Conservation (phyloP, 306 rosid genomes). For the Vigna angularis region DNA sequence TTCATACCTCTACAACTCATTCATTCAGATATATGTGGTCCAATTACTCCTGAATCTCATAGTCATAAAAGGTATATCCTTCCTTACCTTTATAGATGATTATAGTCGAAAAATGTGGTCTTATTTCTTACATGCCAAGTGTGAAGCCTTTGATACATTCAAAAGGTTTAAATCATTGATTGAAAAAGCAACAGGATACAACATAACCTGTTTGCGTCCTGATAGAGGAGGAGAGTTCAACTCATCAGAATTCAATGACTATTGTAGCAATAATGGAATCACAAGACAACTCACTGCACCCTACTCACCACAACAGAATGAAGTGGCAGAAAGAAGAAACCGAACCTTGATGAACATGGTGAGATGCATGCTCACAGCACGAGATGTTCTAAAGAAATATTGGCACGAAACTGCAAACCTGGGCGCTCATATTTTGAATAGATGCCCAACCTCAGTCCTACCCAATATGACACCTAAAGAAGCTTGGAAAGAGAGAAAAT, state of each 20-base stretch:
- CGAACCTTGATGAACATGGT: neutral
- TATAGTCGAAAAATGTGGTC: neutral
- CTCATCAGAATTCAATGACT: neutral
- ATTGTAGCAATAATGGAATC: neutral
- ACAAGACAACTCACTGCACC: neutral
- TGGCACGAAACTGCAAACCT: neutral
- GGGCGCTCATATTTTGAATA: neutral
- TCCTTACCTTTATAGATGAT: neutral
- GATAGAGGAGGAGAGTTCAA: neutral
- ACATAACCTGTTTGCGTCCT: neutral
- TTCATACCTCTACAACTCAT: neutral
- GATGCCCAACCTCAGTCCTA: neutral
- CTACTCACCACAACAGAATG: neutral
- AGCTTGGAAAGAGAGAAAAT: neutral
- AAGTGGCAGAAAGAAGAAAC: neutral
- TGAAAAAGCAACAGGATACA: neutral
- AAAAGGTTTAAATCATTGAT: slow-evolving; percentile 1
- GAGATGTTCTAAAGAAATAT: slow-evolving; percentile 8
- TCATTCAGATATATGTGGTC: neutral
- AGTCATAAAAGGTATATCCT: neutral
- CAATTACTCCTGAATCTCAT: neutral
- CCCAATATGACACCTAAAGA: neutral
- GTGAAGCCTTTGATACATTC: neutral
- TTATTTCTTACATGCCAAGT: neutral
- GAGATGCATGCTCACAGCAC: neutral